A percentile compares a stretch with the other conserved stretches of the same genome.
Conservation (phyloP, 192 early-diverging fungal species). For the Coemansia sp. region DNA sequence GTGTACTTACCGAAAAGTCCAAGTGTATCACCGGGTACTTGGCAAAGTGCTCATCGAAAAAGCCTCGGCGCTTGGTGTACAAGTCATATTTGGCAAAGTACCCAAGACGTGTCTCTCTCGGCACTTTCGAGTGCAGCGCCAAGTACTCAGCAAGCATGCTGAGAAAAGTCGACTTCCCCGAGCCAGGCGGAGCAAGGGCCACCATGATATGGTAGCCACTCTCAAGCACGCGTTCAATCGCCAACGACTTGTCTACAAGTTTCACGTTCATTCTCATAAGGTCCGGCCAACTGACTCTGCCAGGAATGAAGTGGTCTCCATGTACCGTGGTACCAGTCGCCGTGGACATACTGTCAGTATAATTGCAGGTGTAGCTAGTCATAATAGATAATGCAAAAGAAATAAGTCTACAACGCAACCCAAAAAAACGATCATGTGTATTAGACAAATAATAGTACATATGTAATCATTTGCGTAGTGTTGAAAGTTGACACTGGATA, state of each 20-base stretch:
- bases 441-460: not conserved
- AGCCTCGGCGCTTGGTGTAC: not conserved
- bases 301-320: not conserved
- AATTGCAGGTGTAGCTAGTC: not conserved
- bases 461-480: no score
- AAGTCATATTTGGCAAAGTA: not conserved
- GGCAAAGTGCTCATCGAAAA: not conserved
- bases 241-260: not conserved
- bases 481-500: not conserved
- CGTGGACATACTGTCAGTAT: not conserved
- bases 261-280: not conserved
- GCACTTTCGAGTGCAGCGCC: not conserved
- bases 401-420: not conserved
- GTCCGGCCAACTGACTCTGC: not conserved
- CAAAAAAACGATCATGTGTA: not conserved
- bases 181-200: not conserved
- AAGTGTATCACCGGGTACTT: not conserved
- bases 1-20: not conserved
- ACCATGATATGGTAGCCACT: not conserved
- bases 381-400: not conserved
- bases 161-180: not conserved
- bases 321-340: not conserved
- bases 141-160: not conserved
- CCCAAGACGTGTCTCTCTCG: not conserved
- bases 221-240: not conserved